These are phyloP conservation scores for Cyberlindnera sargentensis DNA, from an alignment of 805 yeast genomes.

Conservation along the genomic window DNA sequence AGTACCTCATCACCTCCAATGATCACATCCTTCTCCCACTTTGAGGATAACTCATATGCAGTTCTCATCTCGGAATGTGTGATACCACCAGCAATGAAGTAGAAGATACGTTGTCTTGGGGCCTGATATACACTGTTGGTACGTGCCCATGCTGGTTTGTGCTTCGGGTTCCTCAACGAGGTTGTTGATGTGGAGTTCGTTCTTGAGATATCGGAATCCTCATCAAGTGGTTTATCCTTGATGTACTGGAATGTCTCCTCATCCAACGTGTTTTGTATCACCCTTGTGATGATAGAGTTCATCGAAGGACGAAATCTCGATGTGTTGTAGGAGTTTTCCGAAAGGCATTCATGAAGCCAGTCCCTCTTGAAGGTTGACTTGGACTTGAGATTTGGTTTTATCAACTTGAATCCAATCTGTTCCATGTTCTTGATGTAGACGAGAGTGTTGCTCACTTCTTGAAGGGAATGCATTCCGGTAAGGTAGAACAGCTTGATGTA, in stretches of 20 bases:
- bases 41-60: slow-evolving; percentile 58
- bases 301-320: slow-evolving; percentile 71
- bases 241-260: slow-evolving; percentile 63
- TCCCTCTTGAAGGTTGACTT: slow-evolving; percentile 39
- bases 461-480: slow-evolving; percentile 32
- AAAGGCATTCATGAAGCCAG: slow-evolving; percentile 46
- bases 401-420: slow-evolving; percentile 49
- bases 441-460: slow-evolving; percentile 37
- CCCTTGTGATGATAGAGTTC: slow-evolving; percentile 47
- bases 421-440: slow-evolving; percentile 52
- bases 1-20: slow-evolving; percentile 76
- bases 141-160: slow-evolving; percentile 73
- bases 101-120: slow-evolving; percentile 61
- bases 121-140: slow-evolving; percentile 28
- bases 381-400: slow-evolving; percentile 34
- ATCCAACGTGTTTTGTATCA: slow-evolving; percentile 46
- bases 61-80: slow-evolving; percentile 78
- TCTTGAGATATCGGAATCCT: slow-evolving; percentile 28
- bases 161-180: slow-evolving; percentile 63
- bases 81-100: slow-evolving; percentile 85
- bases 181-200: slow-evolving; percentile 30
- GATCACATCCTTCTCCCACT: slow-evolving; percentile 63
- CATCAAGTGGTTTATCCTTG: slow-evolving; percentile 61
- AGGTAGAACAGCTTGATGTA: slow-evolving; percentile 62
- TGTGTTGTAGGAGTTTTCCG: slow-evolving; percentile 42